Evolutionary conservation across 2,329 filamentous ascomycete species (phyloP).

Genomic region (Macrophomina phaseolina): DNA sequence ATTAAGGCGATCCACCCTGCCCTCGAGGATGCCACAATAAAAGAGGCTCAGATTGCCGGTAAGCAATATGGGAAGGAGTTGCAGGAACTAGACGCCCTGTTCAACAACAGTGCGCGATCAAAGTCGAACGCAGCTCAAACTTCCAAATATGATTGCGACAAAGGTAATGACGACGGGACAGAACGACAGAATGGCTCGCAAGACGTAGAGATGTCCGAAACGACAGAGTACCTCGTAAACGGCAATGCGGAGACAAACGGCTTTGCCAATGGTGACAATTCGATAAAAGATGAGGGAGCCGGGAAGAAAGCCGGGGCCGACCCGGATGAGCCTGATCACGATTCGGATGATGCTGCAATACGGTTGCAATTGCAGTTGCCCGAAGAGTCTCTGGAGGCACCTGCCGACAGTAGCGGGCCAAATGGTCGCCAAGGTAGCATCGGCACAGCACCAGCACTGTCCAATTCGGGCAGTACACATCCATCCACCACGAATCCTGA

Average conservation of each 20-base stretch:
- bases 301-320: conserved; percentile 48
- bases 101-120: conserved; percentile 69
- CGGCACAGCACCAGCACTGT: conserved; percentile 32
- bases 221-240: conserved; percentile 18
- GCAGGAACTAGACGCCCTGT: conserved; percentile 71
- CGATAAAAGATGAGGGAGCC: conserved; percentile 52
- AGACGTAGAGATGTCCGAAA: conserved; percentile 27
- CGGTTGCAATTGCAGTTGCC: conserved; percentile 15
- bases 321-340: conserved; percentile 45
- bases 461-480: conserved; percentile 42
- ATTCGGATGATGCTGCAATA: conserved; percentile 20
- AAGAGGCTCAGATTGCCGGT: conserved; percentile 80
- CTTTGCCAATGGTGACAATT: conserved; percentile 18
- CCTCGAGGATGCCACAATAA: conserved; percentile 75
- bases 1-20: conserved; percentile 80
- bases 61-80: conserved; percentile 73
- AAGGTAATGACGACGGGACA: conserved; percentile 26
- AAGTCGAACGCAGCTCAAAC: conserved; percentile 52
- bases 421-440: conserved; percentile 34
- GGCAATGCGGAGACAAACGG: conserved; percentile 28
- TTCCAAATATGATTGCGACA: conserved; percentile 35
- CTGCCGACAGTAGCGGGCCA: neutral
- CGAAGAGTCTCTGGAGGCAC: conserved; percentile 8
- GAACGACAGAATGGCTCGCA: conserved; percentile 13
- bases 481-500: conserved; percentile 48